Evolutionary conservation across 1,139 yeast genomes (phyloP), one percentile per base, ranked within the genome.

Genomic region (Pichia sp.): DNA sequence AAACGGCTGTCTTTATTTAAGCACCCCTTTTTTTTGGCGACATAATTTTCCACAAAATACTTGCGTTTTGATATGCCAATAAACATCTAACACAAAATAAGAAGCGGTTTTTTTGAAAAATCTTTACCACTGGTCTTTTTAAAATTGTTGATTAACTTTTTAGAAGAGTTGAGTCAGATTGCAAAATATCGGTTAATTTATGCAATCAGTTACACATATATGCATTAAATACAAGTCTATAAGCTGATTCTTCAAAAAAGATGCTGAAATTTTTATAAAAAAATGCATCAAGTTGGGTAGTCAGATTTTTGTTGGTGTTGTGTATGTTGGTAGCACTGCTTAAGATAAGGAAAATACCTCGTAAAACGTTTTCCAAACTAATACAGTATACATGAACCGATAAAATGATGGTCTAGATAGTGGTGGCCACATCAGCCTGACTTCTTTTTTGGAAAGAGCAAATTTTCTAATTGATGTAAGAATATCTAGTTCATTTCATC

Each of bases 211-310:
- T 27, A 23, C 27, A 16, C 27, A 38, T 34, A 11, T 32, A 36
- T 26, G 36, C 39, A 6, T 36, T 11, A 36, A 27, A 36, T 7
- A 37, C 9, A 5, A 27, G 9, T 28, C 36, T 35, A 36, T 31
- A 36, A 8, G 16, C 5, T 4, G 28, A 27, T 32, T 34, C 28
- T 36, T 26, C 9, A 36, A 31, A 10, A 41, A 36, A 1, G 16
- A 31, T 6, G 29, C n/a, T 31, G 33, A 31, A 36, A 29, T 31
- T 35, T 36, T 36, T 35, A 31, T 36, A 29, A 27, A 41, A 41
- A 35, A 41, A 31, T 37, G 34, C 34, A 27, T 29, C 38, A 4
- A 41, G 16, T 41, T 41, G 43, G 26, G 26, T 31, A 29, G 27
- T 23, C 6, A 31, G 8, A 27, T n/a, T 29, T 3, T 10, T 4